Evolutionary conservation across 305 asterid species (phyloP), one percentile per base, ranked within the genome.

Genomic region (Euphrasia arctica): DNA sequence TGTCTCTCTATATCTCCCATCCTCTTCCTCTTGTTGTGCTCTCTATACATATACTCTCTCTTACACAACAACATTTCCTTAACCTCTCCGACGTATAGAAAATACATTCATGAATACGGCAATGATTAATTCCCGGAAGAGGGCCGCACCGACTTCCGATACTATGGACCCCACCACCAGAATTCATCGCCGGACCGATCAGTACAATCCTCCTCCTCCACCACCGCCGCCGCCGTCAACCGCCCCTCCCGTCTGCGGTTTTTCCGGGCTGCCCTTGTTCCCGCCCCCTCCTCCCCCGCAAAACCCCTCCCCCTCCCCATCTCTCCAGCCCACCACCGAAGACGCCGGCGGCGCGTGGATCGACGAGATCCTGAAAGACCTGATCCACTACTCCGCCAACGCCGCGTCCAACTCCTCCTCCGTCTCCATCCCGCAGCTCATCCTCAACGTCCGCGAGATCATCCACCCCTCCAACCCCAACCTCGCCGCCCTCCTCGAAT

Each of bases 401-500:
- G 22, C 22, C 22, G 22, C 22, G 0, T 82, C 95, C 10, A 79
- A 79, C 72, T 67, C 86, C n/a, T n/a, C n/a, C 52, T 90, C 9
- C 56, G 28, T 87, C 55, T 87, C 96, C 25, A 74, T 93, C 48
- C 94, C 92, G 29, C 97, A 93, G 49, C 91, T 93, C 65, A 90
- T 93, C 48, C 95, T 85, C 68, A 93, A 93, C 81, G 96, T 93
- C 1, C 70, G 96, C 56, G 98, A 93, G 59, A 88, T 93, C 15
- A 86, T 92, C 31, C 88, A 87, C 71, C 97, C 98, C 25, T 93
- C 89, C 72, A 90, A 93, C 80, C 98, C 98, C 60, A 85, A 78
- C 75, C 90, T 92, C n/a, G 97, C 95, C 27, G 71, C 84, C 25
- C 71, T 92, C 12, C 81, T 92, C 8, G 98, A 92, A 68, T 80